Percentiles rank a stretch among this genome's conserved stretches.
These are phyloP conservation scores for Agaricus blazei DNA, from an alignment of 768 basidiomycete genomes.

Conservation along the genomic window DNA sequence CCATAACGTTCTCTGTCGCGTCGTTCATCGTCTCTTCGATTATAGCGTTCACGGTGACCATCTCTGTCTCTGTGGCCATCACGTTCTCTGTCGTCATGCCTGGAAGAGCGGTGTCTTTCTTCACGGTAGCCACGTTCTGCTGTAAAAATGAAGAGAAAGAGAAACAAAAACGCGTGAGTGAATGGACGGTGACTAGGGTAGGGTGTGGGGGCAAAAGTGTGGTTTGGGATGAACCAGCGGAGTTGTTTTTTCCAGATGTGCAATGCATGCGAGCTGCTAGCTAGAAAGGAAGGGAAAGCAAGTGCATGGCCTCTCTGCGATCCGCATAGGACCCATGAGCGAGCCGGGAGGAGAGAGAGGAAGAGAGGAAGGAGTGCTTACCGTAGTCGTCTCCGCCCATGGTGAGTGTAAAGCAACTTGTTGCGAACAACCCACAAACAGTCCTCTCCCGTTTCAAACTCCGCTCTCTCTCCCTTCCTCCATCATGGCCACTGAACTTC, in stretches of 20 bases:
- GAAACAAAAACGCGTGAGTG: constrained; percentile 50
- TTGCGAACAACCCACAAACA: constrained; percentile 15
- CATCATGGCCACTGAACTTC: constrained; percentile 74
- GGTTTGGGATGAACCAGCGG: background rate
- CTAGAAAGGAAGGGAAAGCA: constrained; percentile 8
- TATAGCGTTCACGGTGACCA: constrained; percentile 36
- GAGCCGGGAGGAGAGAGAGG: constrained; percentile 6
- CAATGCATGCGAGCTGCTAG: constrained; percentile 8
- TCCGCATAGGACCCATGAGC: constrained; percentile 12
- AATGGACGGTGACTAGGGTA: constrained; percentile 17
- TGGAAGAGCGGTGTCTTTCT: constrained; percentile 63
- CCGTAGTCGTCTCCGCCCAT: constrained; percentile 52
- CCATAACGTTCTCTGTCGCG: constrained; percentile 29
- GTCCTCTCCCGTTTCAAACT: constrained; percentile 27
- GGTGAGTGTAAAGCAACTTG: constrained; percentile 5
- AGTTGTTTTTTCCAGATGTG: background rate
- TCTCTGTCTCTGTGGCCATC: constrained; percentile 46
- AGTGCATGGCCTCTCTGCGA: constrained; percentile 9
- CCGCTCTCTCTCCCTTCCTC: constrained; percentile 21
- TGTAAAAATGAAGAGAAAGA: constrained; percentile 32
- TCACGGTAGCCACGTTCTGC: constrained; percentile 58
- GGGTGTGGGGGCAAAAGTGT: constrained; percentile 1
- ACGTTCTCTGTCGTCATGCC: constrained; percentile 52
- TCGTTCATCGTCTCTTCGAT: constrained; percentile 43
- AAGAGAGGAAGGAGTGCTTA: constrained; percentile 32